These are phyloP conservation scores for Chimonanthus salicifolius DNA, from an alignment of 164 flowering plant genomes.

Conservation along the genomic window DNA sequence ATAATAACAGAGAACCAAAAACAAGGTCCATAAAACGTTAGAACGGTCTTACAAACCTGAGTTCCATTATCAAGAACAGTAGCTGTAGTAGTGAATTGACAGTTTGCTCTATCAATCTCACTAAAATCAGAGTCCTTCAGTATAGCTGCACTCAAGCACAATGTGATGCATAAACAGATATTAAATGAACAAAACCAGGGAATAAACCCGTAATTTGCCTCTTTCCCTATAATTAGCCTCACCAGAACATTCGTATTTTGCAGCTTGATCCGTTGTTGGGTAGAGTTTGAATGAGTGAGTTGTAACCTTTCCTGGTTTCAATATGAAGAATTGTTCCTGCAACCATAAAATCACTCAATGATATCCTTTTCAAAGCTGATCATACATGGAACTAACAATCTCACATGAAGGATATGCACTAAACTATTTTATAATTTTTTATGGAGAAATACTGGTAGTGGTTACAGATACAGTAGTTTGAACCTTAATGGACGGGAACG, in stretches of 20 bases:
- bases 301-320: conserved; percentile 63
- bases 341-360: conserved; percentile 9
- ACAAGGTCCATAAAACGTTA: not conserved
- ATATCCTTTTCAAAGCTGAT: not conserved
- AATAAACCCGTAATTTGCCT: not conserved
- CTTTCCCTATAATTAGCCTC: conserved; percentile 4
- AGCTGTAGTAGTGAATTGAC: conserved; percentile 84
- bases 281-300: conserved; percentile 61
- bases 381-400: not conserved
- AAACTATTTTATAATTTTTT: no score
- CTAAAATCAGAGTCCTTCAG: conserved; percentile 78
- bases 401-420: not conserved
- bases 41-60: conserved; percentile 39
- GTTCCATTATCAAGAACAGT: conserved; percentile 79
- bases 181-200: not conserved
- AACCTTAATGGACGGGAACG: no score
- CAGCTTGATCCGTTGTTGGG: conserved; percentile 72
- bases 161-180: not conserved
- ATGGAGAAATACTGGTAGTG: no score
- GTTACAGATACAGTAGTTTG: no score
- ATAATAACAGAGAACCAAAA: not conserved
- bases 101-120: conserved; percentile 92
- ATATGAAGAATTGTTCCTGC: conserved; percentile 81
- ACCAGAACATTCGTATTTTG: conserved; percentile 75
- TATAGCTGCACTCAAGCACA: conserved; percentile 63